Evolutionary conservation across 2,329 filamentous ascomycete genomes (phyloP).

Genomic region (Exophiala xenobiotica): DNA sequence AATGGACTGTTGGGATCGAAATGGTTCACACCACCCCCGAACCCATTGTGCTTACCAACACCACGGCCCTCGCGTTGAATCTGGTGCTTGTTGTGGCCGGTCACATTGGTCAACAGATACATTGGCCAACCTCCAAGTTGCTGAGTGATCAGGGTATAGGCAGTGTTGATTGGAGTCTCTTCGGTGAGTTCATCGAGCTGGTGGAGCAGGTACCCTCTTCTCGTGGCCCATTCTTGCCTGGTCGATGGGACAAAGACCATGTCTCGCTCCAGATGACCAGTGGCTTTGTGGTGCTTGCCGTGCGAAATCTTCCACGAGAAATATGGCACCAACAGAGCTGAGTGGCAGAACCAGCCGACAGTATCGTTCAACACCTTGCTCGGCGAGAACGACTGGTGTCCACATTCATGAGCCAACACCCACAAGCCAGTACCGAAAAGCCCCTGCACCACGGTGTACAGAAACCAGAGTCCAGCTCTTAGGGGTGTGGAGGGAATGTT

Average conservation of each 20-base stretch:
- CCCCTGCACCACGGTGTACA: slow-evolving; percentile 80
- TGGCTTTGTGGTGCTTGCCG: slow-evolving; percentile 99
- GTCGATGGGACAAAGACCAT: slow-evolving; percentile 99
- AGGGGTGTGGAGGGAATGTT: slow-evolving; percentile 67
- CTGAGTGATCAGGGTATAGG: slow-evolving; percentile 72
- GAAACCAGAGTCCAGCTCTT: slow-evolving; percentile 65
- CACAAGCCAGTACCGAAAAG: slow-evolving; percentile 91
- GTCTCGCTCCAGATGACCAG: slow-evolving; percentile 93
- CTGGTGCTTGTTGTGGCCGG: slow-evolving; percentile 93
- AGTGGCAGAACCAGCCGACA: slow-evolving; percentile 89
- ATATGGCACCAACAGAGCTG: slow-evolving; percentile 85
- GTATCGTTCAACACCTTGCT: slow-evolving; percentile 88
- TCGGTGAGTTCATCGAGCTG: slow-evolving; percentile 87
- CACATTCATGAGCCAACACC: slow-evolving; percentile 97
- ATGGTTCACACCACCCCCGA: slow-evolving; percentile 83
- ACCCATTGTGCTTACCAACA: slow-evolving; percentile 85
- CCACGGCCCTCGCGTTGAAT: slow-evolving; percentile 90
- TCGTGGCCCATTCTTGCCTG: slow-evolving; percentile 73
- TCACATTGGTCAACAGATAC: slow-evolving; percentile 89
- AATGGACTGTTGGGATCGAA: slow-evolving; percentile 85
- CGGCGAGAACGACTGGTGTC: slow-evolving; percentile 93
- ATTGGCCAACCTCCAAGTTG: slow-evolving; percentile 91
- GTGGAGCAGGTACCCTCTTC: slow-evolving; percentile 71
- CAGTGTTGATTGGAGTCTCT: slow-evolving; percentile 85
- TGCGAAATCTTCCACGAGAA: slow-evolving; percentile 99